Base-by-base conservation (phyloP, 345 rosid species). In the Luvunga scandens region DNA sequence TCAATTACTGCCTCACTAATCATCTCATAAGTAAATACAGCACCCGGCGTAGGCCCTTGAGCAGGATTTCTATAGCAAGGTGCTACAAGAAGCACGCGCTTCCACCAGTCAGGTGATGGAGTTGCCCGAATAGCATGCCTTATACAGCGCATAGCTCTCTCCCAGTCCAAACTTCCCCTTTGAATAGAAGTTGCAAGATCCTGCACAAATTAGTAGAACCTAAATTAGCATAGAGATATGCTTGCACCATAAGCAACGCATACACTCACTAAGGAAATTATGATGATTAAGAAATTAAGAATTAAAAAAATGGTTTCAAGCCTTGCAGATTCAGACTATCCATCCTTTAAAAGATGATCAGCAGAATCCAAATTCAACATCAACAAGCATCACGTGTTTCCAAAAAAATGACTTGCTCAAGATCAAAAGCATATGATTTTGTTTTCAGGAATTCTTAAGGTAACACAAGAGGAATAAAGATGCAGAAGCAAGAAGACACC, bases 21-120 rank as follows among this genome's bases (percentile, higher is more conserved):
- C 98, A 96, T 96, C 72, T 91, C 96, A 73, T 91, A 89, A 71
- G 94, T 90, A 82, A 96, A 89, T 72, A 94, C 99, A 83, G 94
- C 98, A 89, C 98, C 99, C 64, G 98, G 98, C 75, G 91, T 96
- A 77, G 92, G 94, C 28, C 81, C 85, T 83, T 90, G 98, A 73
- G 89, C 64, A 72, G 91, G 70, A 88, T 85, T 84, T 81, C 97
- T 90, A 81, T 96, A 90, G 82, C 87, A 84, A 62, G 98, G 94
- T 75, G 97, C 98, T 81, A 91, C 90, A 79, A 96, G 92, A 81
- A 96, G 98, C 70, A 96, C 98, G 79, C 97, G 97, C 80, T 94
- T 96, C 99, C 99, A 96, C 98, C 97, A 94, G 59, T 94, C 99
- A 69, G 99, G 98, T 4, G 98, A 96, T n/a, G 99, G 99, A 73